Evolutionary conservation across 108 stramenopile species (phyloP).

Genomic region (Pseudonitzschia delicatissima): DNA sequence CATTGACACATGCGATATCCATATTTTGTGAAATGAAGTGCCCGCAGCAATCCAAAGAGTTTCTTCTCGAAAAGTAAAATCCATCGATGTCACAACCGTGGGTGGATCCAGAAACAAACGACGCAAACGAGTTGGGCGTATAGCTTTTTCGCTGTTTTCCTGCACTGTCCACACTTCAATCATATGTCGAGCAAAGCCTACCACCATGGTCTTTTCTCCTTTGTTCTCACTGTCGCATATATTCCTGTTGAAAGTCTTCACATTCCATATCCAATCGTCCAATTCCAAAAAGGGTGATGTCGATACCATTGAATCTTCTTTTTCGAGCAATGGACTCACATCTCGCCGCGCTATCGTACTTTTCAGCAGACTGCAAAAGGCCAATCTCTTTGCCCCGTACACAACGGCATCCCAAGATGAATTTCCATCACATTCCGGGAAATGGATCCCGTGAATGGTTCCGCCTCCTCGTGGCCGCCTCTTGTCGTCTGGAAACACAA

Average conservation of each 20-base stretch:
- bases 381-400: constrained; percentile 23
- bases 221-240: background rate
- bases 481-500: constrained; percentile 23
- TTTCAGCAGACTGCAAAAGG: constrained; percentile 15
- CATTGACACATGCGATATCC: constrained; percentile 19
- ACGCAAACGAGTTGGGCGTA: constrained; percentile 1
- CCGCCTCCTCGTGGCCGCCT: constrained; percentile 19
- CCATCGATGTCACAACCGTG: constrained; percentile 54
- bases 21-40: constrained; percentile 51
- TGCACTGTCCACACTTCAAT: constrained; percentile 53
- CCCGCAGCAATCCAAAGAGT: constrained; percentile 23
- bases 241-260: constrained; percentile 25
- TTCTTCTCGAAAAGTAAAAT: constrained; percentile 22
- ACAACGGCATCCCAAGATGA: constrained; percentile 22
- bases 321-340: background rate
- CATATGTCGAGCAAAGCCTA: constrained; percentile 54
- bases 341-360: constrained; percentile 4
- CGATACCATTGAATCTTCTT: background rate
- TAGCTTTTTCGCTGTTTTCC: constrained; percentile 14
- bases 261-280: constrained; percentile 68
- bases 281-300: constrained; percentile 19
- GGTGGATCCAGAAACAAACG: constrained; percentile 34
- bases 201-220: constrained; percentile 18
- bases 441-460: constrained; percentile 30
- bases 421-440: background rate